Conservation (phyloP, 208 protist genomes). For the Tetramitus jugosus region DNA sequence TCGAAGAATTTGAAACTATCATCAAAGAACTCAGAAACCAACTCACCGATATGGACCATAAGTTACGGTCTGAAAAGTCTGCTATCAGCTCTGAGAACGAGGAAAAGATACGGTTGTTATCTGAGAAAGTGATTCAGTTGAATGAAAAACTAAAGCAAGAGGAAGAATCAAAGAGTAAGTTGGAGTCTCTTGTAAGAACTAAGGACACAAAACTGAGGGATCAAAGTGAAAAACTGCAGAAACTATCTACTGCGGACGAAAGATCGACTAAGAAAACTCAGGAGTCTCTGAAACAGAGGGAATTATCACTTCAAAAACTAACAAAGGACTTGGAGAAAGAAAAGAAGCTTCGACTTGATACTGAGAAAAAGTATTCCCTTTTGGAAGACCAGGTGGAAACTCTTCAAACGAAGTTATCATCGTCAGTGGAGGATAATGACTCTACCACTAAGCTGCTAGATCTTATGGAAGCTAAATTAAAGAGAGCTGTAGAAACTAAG, state of each 20-base stretch:
- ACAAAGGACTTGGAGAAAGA: conserved; percentile 3
- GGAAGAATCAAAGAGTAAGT: background rate
- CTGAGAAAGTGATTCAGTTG: background rate
- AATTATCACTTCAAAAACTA: background rate
- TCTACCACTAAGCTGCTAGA: background rate
- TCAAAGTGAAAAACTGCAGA: background rate
- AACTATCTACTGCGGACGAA: background rate
- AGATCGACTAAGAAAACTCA: background rate
- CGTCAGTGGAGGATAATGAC: background rate
- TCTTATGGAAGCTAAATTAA: background rate
- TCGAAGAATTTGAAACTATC: no score
- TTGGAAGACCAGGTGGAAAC: background rate
- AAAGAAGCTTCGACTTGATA: background rate
- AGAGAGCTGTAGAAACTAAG: background rate
- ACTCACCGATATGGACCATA: no score
- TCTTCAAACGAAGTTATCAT: background rate
- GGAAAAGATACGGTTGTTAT: background rate
- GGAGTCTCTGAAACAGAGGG: background rate
- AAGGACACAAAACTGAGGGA: background rate
- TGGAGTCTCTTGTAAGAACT: background rate
- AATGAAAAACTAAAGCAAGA: background rate
- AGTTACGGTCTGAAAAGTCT: no score
- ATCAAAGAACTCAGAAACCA: no score
- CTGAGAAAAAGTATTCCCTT: background rate
- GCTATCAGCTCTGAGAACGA: no score